Evolutionary conservation across 768 basidiomycete genomes (phyloP).

Genomic region (Trametes gibbosa): DNA sequence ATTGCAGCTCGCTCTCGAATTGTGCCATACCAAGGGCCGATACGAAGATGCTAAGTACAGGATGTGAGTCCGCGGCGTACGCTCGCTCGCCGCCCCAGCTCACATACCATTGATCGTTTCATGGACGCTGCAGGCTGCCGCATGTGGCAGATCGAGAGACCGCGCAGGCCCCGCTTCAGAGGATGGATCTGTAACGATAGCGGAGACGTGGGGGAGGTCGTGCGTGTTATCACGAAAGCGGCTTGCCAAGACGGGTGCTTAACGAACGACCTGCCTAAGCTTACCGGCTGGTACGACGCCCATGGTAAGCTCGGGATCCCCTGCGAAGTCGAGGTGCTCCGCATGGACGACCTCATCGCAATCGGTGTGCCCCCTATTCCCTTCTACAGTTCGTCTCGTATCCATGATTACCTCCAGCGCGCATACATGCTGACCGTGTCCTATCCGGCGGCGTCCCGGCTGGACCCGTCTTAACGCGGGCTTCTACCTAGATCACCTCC

Average conservation of each 20-base stretch:
- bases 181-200: constrained; percentile 39
- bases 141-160: constrained; percentile 53
- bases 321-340: constrained; percentile 56
- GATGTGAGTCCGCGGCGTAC: too few species aligned
- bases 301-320: constrained; percentile 58
- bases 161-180: constrained; percentile 39
- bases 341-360: constrained; percentile 59
- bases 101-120: too few species aligned
- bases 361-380: constrained; percentile 41
- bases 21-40: too few species aligned
- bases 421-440: constrained; percentile 67
- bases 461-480: constrained; percentile 69
- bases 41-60: too few species aligned
- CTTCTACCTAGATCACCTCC: constrained; percentile 66
- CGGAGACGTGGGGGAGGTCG: constrained; percentile 30
- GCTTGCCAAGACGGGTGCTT: constrained; percentile 51
- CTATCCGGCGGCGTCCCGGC: constrained; percentile 62
- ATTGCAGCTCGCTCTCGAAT: too few species aligned
- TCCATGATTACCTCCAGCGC: too few species aligned
- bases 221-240: constrained; percentile 40
- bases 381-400: background rate
- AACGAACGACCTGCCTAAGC: constrained; percentile 57
- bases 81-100: too few species aligned
- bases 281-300: constrained; percentile 58
- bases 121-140: constrained; percentile 45